Base-by-base conservation (phyloP, 2,329 filamentous ascomycete species). In the Dryadomyces quercus-mongolicae region DNA sequence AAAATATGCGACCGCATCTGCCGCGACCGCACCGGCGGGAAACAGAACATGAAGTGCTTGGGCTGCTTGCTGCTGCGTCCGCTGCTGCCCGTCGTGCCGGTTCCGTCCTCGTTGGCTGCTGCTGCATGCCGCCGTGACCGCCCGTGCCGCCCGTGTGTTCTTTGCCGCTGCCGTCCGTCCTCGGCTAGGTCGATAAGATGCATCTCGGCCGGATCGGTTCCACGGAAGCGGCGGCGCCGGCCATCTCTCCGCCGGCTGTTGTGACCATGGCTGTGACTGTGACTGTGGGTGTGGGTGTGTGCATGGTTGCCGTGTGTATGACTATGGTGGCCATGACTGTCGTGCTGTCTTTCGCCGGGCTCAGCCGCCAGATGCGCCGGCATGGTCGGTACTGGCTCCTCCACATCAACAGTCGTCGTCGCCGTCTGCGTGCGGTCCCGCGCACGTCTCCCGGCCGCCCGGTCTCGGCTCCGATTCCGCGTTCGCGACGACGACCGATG, bases 1-100 rank as follows among this genome's bases (percentile, higher is more conserved):
- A 84, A 62, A 43, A 84, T 73, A 59, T 81, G 78, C 42, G 70
- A 66, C 42, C 80, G 74, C 56, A 80, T 71, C 52, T 70, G 72
- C 49, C 68, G 67, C 45, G 80, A 81, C 62, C 73, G 73, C 52
- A 82, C 65, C 68, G 74, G 75, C 3, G 80, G 77, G 54, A 80
- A 72, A 62, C 77, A 81, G 54, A 74, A 74, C 4, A 81, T 59
- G 55, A 80, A 80, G 15, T 65, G 66, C 50, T 70, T 73, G 2
- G 68, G 68, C 31, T 62, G 51, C 16, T 36, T 20, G 43, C 45
- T 22, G n/a, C n/a, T 38, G 16, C 20, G 21, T 15, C 15, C 21
- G 54, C 52, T 21, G 18, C 42, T 54, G 43, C 54, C 25, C 8
- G 25, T 31, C 25, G 25, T 31, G 25, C 25, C 25, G 25, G 25